These are phyloP conservation scores for Endoconidiophora laricicola DNA, from an alignment of 2,329 filamentous ascomycete species.

Conservation along the genomic window DNA sequence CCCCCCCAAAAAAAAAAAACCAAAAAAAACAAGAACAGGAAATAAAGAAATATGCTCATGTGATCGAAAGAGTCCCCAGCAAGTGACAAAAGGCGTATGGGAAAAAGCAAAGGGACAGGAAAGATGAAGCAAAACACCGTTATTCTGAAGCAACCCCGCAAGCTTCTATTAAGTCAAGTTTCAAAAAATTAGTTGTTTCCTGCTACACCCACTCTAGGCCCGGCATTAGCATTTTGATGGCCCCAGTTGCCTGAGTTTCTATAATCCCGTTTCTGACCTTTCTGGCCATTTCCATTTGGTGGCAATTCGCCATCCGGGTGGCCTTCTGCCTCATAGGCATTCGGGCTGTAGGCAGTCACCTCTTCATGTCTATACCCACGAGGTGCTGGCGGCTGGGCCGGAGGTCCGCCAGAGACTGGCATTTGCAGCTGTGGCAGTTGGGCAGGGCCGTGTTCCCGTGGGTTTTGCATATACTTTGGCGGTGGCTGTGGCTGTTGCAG, in stretches of 20 bases:
- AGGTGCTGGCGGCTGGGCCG: constrained; percentile 3
- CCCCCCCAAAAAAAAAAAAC: too few species aligned
- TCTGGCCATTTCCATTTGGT: constrained; percentile 25
- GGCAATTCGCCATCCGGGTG: constrained; percentile 26
- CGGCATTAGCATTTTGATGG: constrained; percentile 19
- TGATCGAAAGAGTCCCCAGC: neutral
- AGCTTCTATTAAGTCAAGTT: neutral
- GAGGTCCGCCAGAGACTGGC: constrained; percentile 1
- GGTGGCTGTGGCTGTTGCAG: constrained; percentile 12
- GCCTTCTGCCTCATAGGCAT: constrained; percentile 27
- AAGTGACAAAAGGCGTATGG: neutral
- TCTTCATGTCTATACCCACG: constrained; percentile 10
- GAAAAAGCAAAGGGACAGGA: constrained; percentile 13
- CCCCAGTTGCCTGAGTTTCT: constrained; percentile 37
- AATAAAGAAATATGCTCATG: neutral
- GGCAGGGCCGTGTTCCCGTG: constrained; percentile 6
- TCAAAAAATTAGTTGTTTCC: constrained; percentile 21
- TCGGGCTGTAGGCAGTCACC: constrained; percentile 18
- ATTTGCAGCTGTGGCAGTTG: constrained; percentile 9
- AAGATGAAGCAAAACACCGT: constrained; percentile 11
- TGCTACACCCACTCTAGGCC: constrained; percentile 33
- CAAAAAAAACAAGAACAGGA: neutral
- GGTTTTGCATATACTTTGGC: constrained; percentile 7
- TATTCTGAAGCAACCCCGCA: neutral
- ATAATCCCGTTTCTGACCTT: constrained; percentile 21